Evolutionary conservation across 306 rosid species (phyloP).

Genomic region (Prosopis cineraria): DNA sequence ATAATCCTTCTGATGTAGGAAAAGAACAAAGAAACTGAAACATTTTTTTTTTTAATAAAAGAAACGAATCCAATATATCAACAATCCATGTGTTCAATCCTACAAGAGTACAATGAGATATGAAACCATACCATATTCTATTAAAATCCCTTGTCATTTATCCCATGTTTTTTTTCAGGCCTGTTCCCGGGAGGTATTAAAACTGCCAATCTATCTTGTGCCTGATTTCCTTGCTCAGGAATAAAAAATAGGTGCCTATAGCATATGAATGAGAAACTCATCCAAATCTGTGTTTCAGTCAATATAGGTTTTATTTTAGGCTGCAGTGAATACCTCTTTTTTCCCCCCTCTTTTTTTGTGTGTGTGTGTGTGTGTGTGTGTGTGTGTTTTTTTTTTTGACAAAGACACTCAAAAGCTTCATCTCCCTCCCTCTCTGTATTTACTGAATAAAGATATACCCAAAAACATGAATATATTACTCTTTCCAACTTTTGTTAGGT

Average conservation of each 20-base stretch:
- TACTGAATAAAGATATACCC: background rate
- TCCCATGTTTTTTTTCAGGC: background rate
- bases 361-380: no score
- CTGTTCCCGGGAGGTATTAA: background rate
- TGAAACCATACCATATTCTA: background rate
- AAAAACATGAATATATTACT: background rate
- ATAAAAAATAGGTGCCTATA: background rate
- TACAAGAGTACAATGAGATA: background rate
- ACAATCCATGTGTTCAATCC: background rate
- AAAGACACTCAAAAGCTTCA: background rate
- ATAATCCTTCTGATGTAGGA: background rate
- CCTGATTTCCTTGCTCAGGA: background rate
- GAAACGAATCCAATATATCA: background rate
- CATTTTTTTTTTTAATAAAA: no score
- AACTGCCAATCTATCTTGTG: background rate
- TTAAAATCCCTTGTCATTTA: background rate
- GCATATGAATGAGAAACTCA: no score
- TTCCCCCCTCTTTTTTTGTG: no score
- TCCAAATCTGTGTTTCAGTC: no score
- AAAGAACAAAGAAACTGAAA: background rate
- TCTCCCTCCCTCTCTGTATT: background rate
- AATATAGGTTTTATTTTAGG: background rate
- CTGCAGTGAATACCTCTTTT: background rate
- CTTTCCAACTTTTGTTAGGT: conserved; percentile 1
- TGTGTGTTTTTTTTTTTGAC: background rate